Conservation (phyloP, 257 asterid genomes). For the Fraxinus pennsylvanica region DNA sequence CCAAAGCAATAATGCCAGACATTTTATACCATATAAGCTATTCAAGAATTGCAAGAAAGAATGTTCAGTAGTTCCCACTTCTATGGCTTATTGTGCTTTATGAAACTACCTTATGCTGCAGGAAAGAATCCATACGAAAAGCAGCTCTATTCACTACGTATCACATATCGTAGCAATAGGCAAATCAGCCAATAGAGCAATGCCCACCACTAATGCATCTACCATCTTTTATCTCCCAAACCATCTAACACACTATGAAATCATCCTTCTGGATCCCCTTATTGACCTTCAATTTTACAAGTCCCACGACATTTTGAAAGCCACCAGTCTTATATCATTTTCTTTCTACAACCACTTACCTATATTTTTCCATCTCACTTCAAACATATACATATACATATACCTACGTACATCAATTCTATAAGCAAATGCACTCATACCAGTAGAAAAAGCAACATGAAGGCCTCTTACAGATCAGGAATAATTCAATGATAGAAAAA, state of each 20-base stretch:
- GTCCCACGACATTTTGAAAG: background rate
- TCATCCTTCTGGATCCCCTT: background rate
- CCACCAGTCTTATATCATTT: background rate
- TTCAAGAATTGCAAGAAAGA: background rate
- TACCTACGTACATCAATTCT: background rate
- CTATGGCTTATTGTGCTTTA: background rate
- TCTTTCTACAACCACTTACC: slow-evolving; percentile 13
- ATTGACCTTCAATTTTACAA: background rate
- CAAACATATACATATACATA: too few species aligned
- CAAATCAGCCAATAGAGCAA: background rate
- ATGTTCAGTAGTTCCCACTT: background rate
- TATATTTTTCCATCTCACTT: background rate
- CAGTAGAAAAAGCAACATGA: background rate
- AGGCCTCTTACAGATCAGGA: slow-evolving; percentile 8
- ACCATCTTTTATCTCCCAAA: background rate
- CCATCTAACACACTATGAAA: background rate
- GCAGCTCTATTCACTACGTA: background rate
- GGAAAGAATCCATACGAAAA: background rate
- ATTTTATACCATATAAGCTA: background rate
- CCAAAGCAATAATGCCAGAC: background rate
- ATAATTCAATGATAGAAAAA: background rate
- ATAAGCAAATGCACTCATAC: background rate
- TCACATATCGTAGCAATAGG: background rate
- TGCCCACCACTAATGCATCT: background rate
- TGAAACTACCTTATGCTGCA: background rate